Conservation (phyloP, 306 rosid genomes). For the Prunus salicina region DNA sequence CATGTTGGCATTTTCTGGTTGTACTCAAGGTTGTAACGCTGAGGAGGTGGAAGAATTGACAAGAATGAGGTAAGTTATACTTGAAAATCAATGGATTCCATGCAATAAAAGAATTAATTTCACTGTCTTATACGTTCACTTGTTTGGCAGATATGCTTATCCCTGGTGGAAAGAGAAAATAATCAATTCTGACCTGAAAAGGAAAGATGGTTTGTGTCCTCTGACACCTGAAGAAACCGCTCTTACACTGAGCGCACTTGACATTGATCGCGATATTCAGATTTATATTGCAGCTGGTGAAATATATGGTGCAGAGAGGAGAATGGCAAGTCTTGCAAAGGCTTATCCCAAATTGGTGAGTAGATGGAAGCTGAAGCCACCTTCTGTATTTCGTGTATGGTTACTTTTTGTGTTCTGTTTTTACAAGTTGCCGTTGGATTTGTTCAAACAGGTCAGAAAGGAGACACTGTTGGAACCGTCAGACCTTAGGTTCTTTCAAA, state of each 20-base stretch:
- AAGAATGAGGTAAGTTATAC: constrained; percentile 79
- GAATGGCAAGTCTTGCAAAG: constrained; percentile 71
- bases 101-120: not conserved
- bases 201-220: constrained; percentile 97
- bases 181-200: constrained; percentile 85
- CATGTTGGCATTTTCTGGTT: constrained; percentile 99
- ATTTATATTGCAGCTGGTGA: constrained; percentile 99
- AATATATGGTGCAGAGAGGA: constrained; percentile 85
- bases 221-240: constrained; percentile 98
- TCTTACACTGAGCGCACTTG: constrained; percentile 78
- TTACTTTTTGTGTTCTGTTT: constrained; percentile 15
- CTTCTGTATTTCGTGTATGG: constrained; percentile 6
- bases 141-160: constrained; percentile 69
- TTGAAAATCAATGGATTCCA: not conserved
- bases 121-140: constrained; percentile 13
- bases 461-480: constrained; percentile 85
- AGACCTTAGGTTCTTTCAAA: constrained; percentile 80
- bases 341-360: constrained; percentile 85
- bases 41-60: constrained; percentile 97
- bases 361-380: constrained; percentile 16
- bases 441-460: constrained; percentile 76
- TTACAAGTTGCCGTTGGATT: constrained; percentile 18
- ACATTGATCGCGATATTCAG: constrained; percentile 81
- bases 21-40: constrained; percentile 85
- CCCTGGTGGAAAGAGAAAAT: constrained; percentile 99